These are phyloP conservation scores for Trapa bicornis DNA, from an alignment of 345 rosid species.

Conservation along the genomic window DNA sequence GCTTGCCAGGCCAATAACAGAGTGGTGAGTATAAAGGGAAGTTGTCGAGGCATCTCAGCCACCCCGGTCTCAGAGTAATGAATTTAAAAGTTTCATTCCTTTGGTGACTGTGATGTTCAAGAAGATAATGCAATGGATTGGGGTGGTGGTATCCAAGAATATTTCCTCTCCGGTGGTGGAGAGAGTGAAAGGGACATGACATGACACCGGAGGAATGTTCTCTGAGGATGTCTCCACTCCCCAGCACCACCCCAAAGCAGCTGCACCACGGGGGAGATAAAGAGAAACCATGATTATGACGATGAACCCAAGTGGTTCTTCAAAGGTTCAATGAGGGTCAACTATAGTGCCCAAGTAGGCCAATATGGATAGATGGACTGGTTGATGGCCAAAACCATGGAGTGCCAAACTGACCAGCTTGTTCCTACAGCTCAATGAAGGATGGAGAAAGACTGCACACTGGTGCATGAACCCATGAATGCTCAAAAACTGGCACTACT, in stretches of 20 bases:
- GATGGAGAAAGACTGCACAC: no score
- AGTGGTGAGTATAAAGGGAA: no score
- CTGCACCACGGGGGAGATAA: not conserved
- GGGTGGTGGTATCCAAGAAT: no score
- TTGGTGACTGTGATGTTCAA: not conserved
- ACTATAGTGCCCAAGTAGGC: not conserved
- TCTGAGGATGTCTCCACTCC: not conserved
- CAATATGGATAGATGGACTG: not conserved
- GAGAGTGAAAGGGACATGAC: not conserved
- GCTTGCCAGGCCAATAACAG: no score
- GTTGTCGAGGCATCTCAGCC: not conserved
- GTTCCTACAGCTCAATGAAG: no score
- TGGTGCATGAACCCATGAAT: not conserved
- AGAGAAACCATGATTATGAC: not conserved
- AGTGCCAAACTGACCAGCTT: not conserved
- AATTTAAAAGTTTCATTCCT: no score
- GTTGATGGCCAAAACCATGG: not conserved
- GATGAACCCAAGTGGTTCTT: not conserved
- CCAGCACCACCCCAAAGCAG: not conserved
- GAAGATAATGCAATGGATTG: not conserved
- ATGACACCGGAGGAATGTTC: not conserved
- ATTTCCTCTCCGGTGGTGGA: no score
- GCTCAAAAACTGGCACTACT: not conserved
- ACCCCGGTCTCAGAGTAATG: no score
- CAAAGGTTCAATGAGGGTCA: not conserved